phyloP scores from a whole-genome alignment of 148 eudicot genomes.

The Diospyros lotus region DNA sequence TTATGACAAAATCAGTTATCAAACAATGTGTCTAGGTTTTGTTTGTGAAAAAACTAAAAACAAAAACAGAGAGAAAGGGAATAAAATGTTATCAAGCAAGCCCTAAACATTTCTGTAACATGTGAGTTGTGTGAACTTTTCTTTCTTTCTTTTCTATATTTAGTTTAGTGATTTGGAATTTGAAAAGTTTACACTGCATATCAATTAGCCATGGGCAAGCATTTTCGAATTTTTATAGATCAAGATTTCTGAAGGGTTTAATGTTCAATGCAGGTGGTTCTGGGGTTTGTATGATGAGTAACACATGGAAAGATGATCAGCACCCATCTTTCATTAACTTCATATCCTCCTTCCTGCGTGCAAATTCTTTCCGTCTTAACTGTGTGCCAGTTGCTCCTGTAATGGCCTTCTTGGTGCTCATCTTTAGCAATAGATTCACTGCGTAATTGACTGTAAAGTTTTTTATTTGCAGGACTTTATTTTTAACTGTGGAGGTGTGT shows the following conservation, averaged over 20 bases:
- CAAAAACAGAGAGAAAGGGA: too few relatives aligned
- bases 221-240: background rate
- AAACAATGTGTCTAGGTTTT: too few relatives aligned
- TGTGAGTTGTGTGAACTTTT: background rate
- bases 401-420: constrained; percentile 16
- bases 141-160: background rate
- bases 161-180: background rate
- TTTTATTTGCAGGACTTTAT: constrained; percentile 70
- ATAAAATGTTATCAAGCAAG: too few relatives aligned
- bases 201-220: background rate
- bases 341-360: constrained; percentile 59
- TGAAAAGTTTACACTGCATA: background rate
- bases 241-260: background rate
- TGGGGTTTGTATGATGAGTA: constrained; percentile 93
- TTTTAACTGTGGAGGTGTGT: constrained; percentile 85
- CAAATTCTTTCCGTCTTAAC: constrained; percentile 73
- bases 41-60: too few relatives aligned
- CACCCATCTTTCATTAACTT: constrained; percentile 80
- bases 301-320: constrained; percentile 77
- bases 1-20: too few relatives aligned
- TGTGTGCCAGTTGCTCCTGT: constrained; percentile 81
- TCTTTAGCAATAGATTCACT: background rate
- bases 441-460: constrained; percentile 4
- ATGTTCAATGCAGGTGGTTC: constrained; percentile 34
- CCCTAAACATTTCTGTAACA: too few relatives aligned